A percentile compares a stretch with the other conserved stretches of the same genome.
Conservation (phyloP, 345 rosid species). For the Cardamine chenopodiifolia region DNA sequence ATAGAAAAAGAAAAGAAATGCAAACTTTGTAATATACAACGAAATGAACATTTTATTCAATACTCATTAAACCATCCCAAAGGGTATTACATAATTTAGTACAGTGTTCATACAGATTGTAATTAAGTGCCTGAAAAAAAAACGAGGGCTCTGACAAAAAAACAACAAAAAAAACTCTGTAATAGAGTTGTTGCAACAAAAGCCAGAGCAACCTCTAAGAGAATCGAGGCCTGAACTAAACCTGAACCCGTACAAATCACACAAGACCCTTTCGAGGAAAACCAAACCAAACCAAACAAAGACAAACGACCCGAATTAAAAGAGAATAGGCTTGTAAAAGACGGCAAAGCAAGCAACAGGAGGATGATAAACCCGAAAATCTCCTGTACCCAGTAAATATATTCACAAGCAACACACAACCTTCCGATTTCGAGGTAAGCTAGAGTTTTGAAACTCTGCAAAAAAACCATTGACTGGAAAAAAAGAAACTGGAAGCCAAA, state of each 20-base stretch:
- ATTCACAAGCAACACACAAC: constrained; percentile 52
- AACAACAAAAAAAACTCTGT: constrained; percentile 36
- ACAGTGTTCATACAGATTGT: constrained; percentile 23
- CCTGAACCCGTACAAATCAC: constrained; percentile 29
- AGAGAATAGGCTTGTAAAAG: constrained; percentile 20
- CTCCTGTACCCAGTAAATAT: constrained; percentile 51
- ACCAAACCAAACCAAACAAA: constrained; percentile 26
- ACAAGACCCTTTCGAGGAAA: constrained; percentile 30
- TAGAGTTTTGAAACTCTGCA: too few relatives aligned
- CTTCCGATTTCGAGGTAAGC: constrained; percentile 48
- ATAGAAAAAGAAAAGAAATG: background rate
- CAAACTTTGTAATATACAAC: constrained; percentile 21
- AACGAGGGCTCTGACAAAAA: constrained; percentile 40
- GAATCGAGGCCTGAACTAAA: constrained; percentile 24
- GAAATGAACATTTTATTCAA: constrained; percentile 33
- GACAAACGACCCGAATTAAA: background rate
- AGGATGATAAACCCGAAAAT: constrained; percentile 32
- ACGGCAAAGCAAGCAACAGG: constrained; percentile 25
- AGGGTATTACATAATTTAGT: constrained; percentile 29
- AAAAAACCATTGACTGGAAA: constrained; percentile 59
- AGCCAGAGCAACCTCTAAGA: constrained; percentile 39
- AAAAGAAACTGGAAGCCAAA: constrained; percentile 50
- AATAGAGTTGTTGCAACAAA: constrained; percentile 40
- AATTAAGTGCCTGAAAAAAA: constrained; percentile 30
- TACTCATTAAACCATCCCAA: constrained; percentile 41